Evolutionary conservation across 495 filamentous ascomycete species (phyloP), one percentile per base, ranked within the genome.

Genomic region (Tuber borchii): DNA sequence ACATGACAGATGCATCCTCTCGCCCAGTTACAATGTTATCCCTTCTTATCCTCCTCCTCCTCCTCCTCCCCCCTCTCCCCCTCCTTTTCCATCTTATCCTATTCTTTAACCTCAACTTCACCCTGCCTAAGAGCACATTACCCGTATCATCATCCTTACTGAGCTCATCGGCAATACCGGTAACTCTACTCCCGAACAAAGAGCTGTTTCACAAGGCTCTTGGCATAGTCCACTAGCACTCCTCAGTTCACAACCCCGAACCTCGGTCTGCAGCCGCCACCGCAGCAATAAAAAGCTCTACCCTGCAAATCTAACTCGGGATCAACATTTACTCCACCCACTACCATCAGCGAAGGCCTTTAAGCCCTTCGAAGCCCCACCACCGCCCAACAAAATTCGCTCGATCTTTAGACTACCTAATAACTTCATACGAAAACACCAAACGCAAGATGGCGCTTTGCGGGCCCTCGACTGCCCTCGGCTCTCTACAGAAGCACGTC

Each of bases 401-500:
- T 22, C 51, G n/a, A 61, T 10, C 51, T 61, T n/a, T 10, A 31
- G n/a, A 16, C n/a, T 12, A 31, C 51, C n/a, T 31, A 26, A 56
- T 12, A 56, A 40, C 39, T 6, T 40, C 2, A 5, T 40, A 40
- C 51, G 9, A 65, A 4, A 65, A 31, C 12, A 65, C 56, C 6
- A 31, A 65, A 17, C 14, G 26, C 56, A 65, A 34, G 0, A 65
- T 65, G 56, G 56, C 26, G 16, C 56, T 65, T 19, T 98, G 95
- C 84, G 93, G 95, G 68, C 93, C 95, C 39, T 94, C 94, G 17
- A 97, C 94, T 84, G 90, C 93, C 76, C 89, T 95, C 56, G 92
- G 95, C 82, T 92, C 88, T 80, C 91, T 97, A 79, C 89, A 93
- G 79, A 91, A 94, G 79, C 94, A 97, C 85, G 86, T 90, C 7